phyloP scores from a whole-genome alignment of 345 rosid genomes.

The Aegle marmelos region DNA sequence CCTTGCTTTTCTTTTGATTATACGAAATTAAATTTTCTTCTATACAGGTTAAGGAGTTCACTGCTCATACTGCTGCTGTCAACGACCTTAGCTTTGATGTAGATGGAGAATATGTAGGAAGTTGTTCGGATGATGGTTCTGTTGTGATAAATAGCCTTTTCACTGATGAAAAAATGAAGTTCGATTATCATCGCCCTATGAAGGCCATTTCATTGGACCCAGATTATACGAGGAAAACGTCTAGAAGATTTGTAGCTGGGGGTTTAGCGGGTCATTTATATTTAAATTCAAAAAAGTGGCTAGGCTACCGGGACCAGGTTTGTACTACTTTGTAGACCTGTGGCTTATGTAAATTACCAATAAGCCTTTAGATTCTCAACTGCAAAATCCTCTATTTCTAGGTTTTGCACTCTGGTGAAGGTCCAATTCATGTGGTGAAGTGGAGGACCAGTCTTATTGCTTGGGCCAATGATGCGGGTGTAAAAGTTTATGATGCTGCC shows the following conservation, averaged over 20 bases:
- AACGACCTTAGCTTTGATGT: slow-evolving; percentile 91
- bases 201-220: slow-evolving; percentile 94
- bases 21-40: not conserved
- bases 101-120: slow-evolving; percentile 92
- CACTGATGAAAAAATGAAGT: slow-evolving; percentile 89
- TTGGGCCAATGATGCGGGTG: slow-evolving; percentile 99
- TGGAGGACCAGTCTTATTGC: slow-evolving; percentile 96
- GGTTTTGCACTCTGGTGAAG: slow-evolving; percentile 99
- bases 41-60: slow-evolving; percentile 76
- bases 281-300: slow-evolving; percentile 87
- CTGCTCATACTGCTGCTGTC: slow-evolving; percentile 78
- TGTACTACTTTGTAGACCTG: slow-evolving; percentile 15
- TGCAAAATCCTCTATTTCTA: slow-evolving; percentile 19
- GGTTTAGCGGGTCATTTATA: slow-evolving; percentile 95
- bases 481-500: slow-evolving; percentile 91
- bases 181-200: slow-evolving; percentile 97
- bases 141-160: slow-evolving; percentile 89
- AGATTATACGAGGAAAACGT: slow-evolving; percentile 64
- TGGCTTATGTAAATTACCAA: slow-evolving; percentile 5
- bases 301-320: slow-evolving; percentile 90
- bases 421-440: slow-evolving; percentile 90
- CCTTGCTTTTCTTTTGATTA: slow-evolving; percentile 7
- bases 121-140: slow-evolving; percentile 98
- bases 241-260: slow-evolving; percentile 89
- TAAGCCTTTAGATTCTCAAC: not conserved